phyloP scores from a whole-genome alignment of 2,329 filamentous ascomycete genomes.

The Cadophora sp. region DNA sequence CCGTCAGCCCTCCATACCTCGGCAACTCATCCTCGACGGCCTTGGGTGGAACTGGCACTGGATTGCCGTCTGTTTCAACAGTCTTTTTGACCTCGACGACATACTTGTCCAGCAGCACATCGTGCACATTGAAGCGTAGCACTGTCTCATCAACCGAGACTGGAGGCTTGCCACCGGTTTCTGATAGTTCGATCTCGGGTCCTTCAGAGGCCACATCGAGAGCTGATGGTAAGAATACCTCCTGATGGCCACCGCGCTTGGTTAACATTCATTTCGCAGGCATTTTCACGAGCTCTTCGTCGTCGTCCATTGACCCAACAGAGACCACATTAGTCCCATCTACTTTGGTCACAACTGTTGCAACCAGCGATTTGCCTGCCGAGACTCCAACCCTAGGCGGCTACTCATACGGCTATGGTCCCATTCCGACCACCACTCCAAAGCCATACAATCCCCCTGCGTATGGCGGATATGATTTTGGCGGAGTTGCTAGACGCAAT shows the following conservation, averaged over 20 bases:
- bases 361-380: neutral
- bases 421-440: constrained; percentile 15
- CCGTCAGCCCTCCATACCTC: constrained; percentile 5
- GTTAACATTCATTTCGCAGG: constrained; percentile 5
- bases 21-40: constrained; percentile 13
- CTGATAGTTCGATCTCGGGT: neutral
- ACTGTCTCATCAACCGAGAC: neutral
- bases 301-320: neutral
- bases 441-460: constrained; percentile 9
- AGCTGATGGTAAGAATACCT: constrained; percentile 18
- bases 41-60: constrained; percentile 17
- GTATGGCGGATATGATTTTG: constrained; percentile 15
- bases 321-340: constrained; percentile 1
- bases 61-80: neutral
- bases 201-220: constrained; percentile 13
- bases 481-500: constrained; percentile 14
- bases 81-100: constrained; percentile 3
- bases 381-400: constrained; percentile 8
- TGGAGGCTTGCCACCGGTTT: neutral
- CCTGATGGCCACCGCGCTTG: neutral
- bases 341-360: neutral
- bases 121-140: constrained; percentile 19
- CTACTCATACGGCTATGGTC: constrained; percentile 1
- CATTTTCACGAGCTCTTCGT: constrained; percentile 13
- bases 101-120: constrained; percentile 13